Conservation (phyloP, 2,329 filamentous ascomycete genomes). For the Ophiocordyceps camponoti-saundersi region DNA sequence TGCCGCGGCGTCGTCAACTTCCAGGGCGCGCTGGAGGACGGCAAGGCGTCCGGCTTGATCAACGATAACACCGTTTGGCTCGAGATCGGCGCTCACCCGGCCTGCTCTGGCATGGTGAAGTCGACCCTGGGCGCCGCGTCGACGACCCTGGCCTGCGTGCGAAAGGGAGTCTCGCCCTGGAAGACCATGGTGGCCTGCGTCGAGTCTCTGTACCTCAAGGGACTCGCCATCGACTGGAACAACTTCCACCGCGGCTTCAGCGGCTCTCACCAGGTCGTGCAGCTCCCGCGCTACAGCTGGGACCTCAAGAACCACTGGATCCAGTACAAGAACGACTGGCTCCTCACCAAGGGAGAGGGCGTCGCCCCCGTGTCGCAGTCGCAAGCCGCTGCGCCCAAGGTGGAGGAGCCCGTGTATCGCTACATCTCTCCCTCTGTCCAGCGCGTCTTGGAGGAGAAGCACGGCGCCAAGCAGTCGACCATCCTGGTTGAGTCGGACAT, state of each 20-base stretch:
- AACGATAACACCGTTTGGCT: slow-evolving; percentile 30
- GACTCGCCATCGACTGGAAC: slow-evolving; percentile 49
- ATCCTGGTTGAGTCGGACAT: slow-evolving; percentile 31
- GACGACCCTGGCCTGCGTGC: neutral
- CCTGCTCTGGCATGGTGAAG: slow-evolving; percentile 1
- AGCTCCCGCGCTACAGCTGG: slow-evolving; percentile 54
- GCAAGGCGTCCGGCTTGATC: slow-evolving; percentile 15
- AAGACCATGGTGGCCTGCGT: neutral
- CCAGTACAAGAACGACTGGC: slow-evolving; percentile 51
- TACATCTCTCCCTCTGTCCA: slow-evolving; percentile 1
- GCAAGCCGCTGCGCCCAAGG: neutral
- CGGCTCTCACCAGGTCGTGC: slow-evolving; percentile 24
- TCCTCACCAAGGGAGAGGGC: slow-evolving; percentile 18
- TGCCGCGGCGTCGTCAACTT: slow-evolving; percentile 53
- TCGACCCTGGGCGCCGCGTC: neutral
- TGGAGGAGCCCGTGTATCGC: neutral
- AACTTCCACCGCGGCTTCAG: slow-evolving; percentile 41
- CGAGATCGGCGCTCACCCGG: slow-evolving; percentile 1
- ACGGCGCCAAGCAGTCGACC: slow-evolving; percentile 29
- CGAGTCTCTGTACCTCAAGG: slow-evolving; percentile 10
- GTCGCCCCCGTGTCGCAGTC: neutral
- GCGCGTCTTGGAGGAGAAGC: slow-evolving; percentile 32
- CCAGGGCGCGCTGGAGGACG: slow-evolving; percentile 31
- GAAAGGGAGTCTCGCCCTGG: neutral
- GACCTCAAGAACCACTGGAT: slow-evolving; percentile 59